Evolutionary conservation across 2,329 filamentous ascomycete genomes (phyloP).

Genomic region (Calonectria pseudoreteaudii): DNA sequence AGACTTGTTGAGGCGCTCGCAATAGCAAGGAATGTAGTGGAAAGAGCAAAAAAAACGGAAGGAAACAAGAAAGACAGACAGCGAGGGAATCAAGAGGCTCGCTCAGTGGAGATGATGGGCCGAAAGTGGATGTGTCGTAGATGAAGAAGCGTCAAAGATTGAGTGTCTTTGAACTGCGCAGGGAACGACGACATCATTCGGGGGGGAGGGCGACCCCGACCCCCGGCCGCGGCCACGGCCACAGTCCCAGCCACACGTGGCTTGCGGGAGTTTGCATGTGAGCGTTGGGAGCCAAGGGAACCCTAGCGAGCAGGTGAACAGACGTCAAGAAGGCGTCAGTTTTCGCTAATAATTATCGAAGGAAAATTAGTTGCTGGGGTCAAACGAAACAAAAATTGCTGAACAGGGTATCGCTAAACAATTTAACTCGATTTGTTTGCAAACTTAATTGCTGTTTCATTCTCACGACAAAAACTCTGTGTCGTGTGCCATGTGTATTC

Average conservation of each 20-base stretch:
- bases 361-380: background rate
- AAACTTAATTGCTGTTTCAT: background rate
- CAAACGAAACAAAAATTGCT: background rate
- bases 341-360: background rate
- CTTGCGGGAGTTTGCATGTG: constrained; percentile 17
- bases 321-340: background rate
- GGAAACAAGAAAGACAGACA: constrained; percentile 15
- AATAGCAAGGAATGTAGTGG: background rate
- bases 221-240: constrained; percentile 5
- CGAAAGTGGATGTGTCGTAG: constrained; percentile 15
- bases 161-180: constrained; percentile 23
- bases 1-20: background rate
- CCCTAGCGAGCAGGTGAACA: background rate
- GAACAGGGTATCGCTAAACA: background rate
- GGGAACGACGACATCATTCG: constrained; percentile 27
- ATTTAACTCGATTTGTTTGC: background rate
- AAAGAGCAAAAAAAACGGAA: background rate
- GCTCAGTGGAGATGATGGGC: constrained; percentile 12
- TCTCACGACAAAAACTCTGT: background rate
- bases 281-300: constrained; percentile 7
- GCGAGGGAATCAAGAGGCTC: constrained; percentile 9
- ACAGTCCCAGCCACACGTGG: constrained; percentile 15
- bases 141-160: constrained; percentile 14
- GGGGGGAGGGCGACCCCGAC: constrained; percentile 9
- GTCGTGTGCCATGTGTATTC: background rate